phyloP scores from a whole-genome alignment of 1,139 yeast species.

The Kodamaea sp. region DNA sequence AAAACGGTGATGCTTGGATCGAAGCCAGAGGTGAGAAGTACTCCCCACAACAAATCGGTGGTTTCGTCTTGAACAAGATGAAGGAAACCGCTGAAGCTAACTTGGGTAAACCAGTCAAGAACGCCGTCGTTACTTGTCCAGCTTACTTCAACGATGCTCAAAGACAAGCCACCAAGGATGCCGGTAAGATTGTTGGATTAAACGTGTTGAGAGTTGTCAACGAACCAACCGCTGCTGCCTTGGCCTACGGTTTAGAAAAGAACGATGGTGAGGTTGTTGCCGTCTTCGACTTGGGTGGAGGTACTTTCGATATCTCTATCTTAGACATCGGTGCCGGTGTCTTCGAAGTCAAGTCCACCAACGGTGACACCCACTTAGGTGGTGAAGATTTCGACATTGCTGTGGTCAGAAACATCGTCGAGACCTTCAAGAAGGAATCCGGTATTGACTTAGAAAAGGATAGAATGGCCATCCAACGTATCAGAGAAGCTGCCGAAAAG shows the following conservation, averaged over 20 bases:
- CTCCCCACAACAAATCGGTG: conserved; percentile 98
- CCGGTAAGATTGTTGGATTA: conserved; percentile 96
- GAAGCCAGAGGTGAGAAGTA: conserved; percentile 93
- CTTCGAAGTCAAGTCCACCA: conserved; percentile 84
- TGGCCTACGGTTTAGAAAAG: conserved; percentile 95
- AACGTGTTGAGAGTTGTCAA: conserved; percentile 96
- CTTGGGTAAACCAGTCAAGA: conserved; percentile 76
- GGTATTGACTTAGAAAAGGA: conserved; percentile 89
- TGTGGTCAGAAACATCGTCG: conserved; percentile 84
- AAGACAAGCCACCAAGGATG: conserved; percentile 98
- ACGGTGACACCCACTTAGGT: conserved; percentile 89
- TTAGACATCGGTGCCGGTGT: conserved; percentile 87
- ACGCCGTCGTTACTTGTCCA: conserved; percentile 97
- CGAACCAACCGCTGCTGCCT: conserved; percentile 99
- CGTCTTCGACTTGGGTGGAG: conserved; percentile 87
- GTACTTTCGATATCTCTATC: conserved; percentile 85
- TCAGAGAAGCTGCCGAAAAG: conserved; percentile 99
- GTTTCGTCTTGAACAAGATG: conserved; percentile 93
- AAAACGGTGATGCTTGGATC: conserved; percentile 98
- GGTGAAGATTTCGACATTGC: conserved; percentile 91
- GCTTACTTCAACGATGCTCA: conserved; percentile 98
- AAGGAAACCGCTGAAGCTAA: conserved; percentile 95
- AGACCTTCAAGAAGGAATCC: conserved; percentile 87
- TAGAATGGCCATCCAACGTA: conserved; percentile 99
- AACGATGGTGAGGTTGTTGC: conserved; percentile 75